Percentiles rank a stretch among this genome's conserved stretches.
phyloP scores from a whole-genome alignment of 805 yeast species.

The Teunomyces atbi region DNA sequence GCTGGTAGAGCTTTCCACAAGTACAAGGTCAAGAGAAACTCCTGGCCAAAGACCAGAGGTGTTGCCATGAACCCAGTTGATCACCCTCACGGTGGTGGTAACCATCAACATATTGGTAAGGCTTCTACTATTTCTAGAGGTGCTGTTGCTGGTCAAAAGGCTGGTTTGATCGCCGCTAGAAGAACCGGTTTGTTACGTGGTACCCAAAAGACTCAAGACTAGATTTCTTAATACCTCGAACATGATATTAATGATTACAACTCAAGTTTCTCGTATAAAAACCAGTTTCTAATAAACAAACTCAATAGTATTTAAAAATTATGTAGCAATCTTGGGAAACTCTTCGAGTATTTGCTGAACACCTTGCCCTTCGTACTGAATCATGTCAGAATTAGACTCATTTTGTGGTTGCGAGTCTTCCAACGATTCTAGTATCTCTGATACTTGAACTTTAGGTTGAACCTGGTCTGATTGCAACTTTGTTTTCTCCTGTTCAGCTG shows the following conservation, averaged over 20 bases:
- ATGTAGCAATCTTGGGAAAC: slow-evolving; percentile 1
- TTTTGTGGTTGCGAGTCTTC: neutral
- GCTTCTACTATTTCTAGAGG: slow-evolving; percentile 99
- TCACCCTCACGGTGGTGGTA: slow-evolving; percentile 99
- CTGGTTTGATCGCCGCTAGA: slow-evolving; percentile 99
- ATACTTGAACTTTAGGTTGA: neutral
- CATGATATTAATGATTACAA: slow-evolving; percentile 3
- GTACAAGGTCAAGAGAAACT: slow-evolving; percentile 99
- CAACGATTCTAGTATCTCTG: neutral
- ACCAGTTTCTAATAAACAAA: slow-evolving; percentile 2
- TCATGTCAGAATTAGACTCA: neutral
- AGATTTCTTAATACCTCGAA: slow-evolving; percentile 62
- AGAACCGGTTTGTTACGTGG: slow-evolving; percentile 99
- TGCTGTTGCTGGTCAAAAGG: slow-evolving; percentile 99
- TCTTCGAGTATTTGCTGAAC: neutral
- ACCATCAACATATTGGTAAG: slow-evolving; percentile 99
- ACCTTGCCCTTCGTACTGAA: neutral
- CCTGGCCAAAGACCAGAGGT: slow-evolving; percentile 99
- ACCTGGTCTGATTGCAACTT: neutral
- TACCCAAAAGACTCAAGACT: slow-evolving; percentile 80
- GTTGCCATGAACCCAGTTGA: slow-evolving; percentile 99
- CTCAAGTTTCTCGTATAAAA: slow-evolving; percentile 4
- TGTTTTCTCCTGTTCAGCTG: neutral
- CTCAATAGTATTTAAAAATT: slow-evolving; percentile 1
- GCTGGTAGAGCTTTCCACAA: slow-evolving; percentile 99